phyloP scores from a whole-genome alignment of 176 grass and related monocot genomes.

The Tillandsia fasciculata region DNA sequence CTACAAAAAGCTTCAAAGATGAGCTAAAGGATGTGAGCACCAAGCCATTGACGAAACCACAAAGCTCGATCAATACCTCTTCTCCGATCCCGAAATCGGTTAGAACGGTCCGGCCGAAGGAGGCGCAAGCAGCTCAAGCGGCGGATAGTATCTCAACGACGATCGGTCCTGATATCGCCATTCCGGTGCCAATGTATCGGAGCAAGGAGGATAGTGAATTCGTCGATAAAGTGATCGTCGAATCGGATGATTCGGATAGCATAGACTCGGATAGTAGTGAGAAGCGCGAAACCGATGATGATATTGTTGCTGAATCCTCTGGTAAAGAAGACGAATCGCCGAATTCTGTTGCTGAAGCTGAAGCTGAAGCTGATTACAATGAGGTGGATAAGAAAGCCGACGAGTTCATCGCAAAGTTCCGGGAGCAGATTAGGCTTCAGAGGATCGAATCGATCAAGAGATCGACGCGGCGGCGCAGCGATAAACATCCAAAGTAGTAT shows the following conservation, averaged over 20 bases:
- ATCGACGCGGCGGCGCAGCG: slow-evolving; percentile 44
- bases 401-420: slow-evolving; percentile 83
- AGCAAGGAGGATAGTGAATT: background rate
- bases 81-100: slow-evolving; percentile 40
- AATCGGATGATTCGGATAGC: slow-evolving; percentile 48
- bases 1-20: slow-evolving; percentile 64
- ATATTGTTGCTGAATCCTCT: slow-evolving; percentile 25
- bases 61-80: slow-evolving; percentile 31
- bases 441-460: slow-evolving; percentile 83
- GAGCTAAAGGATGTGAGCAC: slow-evolving; percentile 50
- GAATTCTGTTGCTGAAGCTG: slow-evolving; percentile 8
- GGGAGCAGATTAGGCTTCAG: slow-evolving; percentile 84
- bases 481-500: slow-evolving; percentile 40
- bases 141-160: too few relatives aligned
- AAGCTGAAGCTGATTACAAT: slow-evolving; percentile 48
- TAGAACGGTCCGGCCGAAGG: slow-evolving; percentile 44
- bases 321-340: slow-evolving; percentile 8
- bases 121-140: background rate
- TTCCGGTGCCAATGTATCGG: too few relatives aligned
- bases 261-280: slow-evolving; percentile 31
- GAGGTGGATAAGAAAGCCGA: slow-evolving; percentile 97
- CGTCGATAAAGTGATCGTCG: slow-evolving; percentile 24
- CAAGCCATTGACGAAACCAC: slow-evolving; percentile 30
- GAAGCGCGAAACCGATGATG: background rate
- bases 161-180: too few relatives aligned